phyloP scores from a whole-genome alignment of 345 rosid species.

The Populus ilicifolia region DNA sequence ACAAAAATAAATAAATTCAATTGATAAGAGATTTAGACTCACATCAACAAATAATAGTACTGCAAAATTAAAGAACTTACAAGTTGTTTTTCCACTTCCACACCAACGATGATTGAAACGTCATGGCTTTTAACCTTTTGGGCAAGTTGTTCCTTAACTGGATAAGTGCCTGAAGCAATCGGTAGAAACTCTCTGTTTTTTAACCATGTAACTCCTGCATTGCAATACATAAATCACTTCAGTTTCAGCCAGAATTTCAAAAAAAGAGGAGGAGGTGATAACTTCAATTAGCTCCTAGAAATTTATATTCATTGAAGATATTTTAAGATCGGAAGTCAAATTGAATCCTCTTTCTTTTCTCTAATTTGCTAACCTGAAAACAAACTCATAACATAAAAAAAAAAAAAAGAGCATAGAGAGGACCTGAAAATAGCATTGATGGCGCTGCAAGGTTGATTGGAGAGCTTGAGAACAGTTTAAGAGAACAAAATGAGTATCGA shows the following conservation, averaged over 20 bases:
- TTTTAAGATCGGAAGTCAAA: too few species aligned
- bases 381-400: not conserved
- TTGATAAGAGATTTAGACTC: not conserved
- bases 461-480: slow-evolving; percentile 14
- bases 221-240: slow-evolving; percentile 6
- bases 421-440: slow-evolving; percentile 35
- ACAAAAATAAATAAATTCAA: not conserved
- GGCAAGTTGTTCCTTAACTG: slow-evolving; percentile 67
- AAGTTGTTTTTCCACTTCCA: slow-evolving; percentile 96
- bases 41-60: not conserved
- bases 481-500: not conserved
- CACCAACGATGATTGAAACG: slow-evolving; percentile 78
- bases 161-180: slow-evolving; percentile 58
- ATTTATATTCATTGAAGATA: too few species aligned
- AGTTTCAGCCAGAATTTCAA: not conserved
- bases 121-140: slow-evolving; percentile 64
- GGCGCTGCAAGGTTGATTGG: slow-evolving; percentile 10
- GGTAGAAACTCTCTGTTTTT: slow-evolving; percentile 73
- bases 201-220: slow-evolving; percentile 48
- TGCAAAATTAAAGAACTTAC: slow-evolving; percentile 36
- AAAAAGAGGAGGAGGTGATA: too few species aligned
- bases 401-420: too few species aligned
- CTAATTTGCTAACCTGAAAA: not conserved
- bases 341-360: too few species aligned
- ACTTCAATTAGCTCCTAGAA: too few species aligned